Percentiles rank a stretch among this genome's conserved stretches.
These are phyloP conservation scores for Beauveria australis DNA, from an alignment of 2,329 filamentous ascomycete genomes.

Conservation along the genomic window DNA sequence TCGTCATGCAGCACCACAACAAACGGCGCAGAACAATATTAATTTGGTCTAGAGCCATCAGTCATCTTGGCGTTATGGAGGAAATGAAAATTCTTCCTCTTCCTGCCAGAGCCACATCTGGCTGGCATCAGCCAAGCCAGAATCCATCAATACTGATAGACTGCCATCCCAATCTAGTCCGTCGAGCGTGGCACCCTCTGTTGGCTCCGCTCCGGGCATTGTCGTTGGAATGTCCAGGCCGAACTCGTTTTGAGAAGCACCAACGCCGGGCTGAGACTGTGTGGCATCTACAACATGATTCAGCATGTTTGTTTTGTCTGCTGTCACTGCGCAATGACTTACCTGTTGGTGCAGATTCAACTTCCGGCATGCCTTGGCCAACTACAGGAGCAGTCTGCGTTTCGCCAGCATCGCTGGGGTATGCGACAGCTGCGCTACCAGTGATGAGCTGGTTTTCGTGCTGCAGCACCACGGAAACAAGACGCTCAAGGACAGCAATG, in stretches of 20 bases:
- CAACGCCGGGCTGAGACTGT: neutral
- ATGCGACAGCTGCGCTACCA: neutral
- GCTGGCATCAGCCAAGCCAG: slow-evolving; percentile 6
- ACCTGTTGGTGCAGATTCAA: neutral
- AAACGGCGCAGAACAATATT: too few species aligned
- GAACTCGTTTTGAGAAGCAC: neutral
- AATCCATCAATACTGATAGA: slow-evolving; percentile 6
- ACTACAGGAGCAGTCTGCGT: neutral
- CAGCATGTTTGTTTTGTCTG: neutral
- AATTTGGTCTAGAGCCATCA: too few species aligned
- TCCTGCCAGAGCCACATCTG: slow-evolving; percentile 11
- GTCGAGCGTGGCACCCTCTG: neutral
- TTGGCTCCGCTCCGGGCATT: neutral
- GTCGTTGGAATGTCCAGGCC: neutral
- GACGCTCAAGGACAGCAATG: slow-evolving; percentile 9
- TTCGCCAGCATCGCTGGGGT: neutral
- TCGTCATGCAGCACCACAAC: too few species aligned
- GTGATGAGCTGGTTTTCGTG: slow-evolving; percentile 10
- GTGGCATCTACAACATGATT: neutral
- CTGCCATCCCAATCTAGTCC: slow-evolving; percentile 6
- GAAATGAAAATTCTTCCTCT: neutral
- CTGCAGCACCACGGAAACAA: slow-evolving; percentile 7
- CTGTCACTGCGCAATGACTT: neutral
- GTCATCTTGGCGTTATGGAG: neutral
- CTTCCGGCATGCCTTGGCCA: neutral